Evolutionary conservation across 2,329 filamentous ascomycete genomes (phyloP).

Genomic region (Aspergillus flavus): DNA sequence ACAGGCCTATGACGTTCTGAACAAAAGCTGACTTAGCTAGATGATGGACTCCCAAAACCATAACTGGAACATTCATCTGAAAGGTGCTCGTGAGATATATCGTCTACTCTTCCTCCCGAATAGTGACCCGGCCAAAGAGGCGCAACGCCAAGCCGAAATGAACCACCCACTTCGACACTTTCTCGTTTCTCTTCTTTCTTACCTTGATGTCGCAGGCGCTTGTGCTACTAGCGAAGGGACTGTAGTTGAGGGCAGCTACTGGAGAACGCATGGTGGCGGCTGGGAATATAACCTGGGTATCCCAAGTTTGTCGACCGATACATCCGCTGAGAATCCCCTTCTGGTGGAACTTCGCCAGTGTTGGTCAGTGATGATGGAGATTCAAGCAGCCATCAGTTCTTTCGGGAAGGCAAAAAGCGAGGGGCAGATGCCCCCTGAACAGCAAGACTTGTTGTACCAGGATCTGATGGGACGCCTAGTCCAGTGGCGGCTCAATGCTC

Average conservation of each 20-base stretch:
- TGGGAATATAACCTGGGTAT: slow-evolving; percentile 43
- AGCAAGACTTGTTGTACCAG: slow-evolving; percentile 35
- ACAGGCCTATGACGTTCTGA: neutral
- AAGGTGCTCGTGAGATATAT: slow-evolving; percentile 44
- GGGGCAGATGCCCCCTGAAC: slow-evolving; percentile 28
- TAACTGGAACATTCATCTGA: slow-evolving; percentile 43
- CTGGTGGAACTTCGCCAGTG: slow-evolving; percentile 32
- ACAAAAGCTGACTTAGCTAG: slow-evolving; percentile 19
- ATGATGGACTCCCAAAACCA: slow-evolving; percentile 43
- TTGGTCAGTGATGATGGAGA: slow-evolving; percentile 40
- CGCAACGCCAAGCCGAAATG: slow-evolving; percentile 31
- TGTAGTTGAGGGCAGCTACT: slow-evolving; percentile 42
- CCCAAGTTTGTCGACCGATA: slow-evolving; percentile 29
- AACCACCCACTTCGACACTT: slow-evolving; percentile 40
- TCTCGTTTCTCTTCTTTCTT: slow-evolving; percentile 43
- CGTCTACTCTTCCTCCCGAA: slow-evolving; percentile 34
- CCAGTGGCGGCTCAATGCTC: slow-evolving; percentile 34
- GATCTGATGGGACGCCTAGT: slow-evolving; percentile 31
- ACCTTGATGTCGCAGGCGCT: slow-evolving; percentile 44
- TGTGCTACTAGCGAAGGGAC: slow-evolving; percentile 42
- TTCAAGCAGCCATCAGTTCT: slow-evolving; percentile 34
- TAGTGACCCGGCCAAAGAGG: slow-evolving; percentile 28
- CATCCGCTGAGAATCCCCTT: slow-evolving; percentile 23
- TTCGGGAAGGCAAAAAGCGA: slow-evolving; percentile 37
- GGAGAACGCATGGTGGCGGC: slow-evolving; percentile 40